phyloP scores from a whole-genome alignment of 176 grass and related monocot species.

The Tillandsia leiboldiana region DNA sequence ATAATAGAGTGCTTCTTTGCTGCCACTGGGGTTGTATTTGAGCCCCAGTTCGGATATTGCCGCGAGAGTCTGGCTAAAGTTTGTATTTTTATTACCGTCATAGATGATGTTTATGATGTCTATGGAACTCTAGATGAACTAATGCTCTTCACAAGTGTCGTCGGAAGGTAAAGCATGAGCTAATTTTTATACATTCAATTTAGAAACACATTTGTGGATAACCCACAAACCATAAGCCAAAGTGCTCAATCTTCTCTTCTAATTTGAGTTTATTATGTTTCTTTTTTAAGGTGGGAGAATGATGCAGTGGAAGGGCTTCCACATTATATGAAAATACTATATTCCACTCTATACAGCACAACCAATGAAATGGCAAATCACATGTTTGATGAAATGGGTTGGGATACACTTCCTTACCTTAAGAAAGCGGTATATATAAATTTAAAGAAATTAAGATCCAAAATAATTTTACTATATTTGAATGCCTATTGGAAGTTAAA shows the following conservation, averaged over 20 bases:
- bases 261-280: neutral
- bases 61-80: conserved; percentile 25
- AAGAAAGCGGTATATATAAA: conserved; percentile 23
- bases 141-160: conserved; percentile 26
- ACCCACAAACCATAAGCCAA: neutral
- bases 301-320: conserved; percentile 20
- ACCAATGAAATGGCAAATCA: conserved; percentile 12
- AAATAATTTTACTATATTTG: too few relatives aligned
- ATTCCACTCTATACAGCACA: conserved; percentile 18
- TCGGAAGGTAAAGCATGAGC: conserved; percentile 25
- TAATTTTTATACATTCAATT: neutral
- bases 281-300: conserved; percentile 6
- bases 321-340: conserved; percentile 36
- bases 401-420: conserved; percentile 23
- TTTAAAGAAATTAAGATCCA: too few relatives aligned
- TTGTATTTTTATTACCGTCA: neutral
- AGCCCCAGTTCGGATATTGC: conserved; percentile 5
- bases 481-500: too few relatives aligned
- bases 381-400: conserved; percentile 20
- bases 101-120: conserved; percentile 60
- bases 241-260: neutral
- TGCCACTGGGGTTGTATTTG: conserved; percentile 22
- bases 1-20: conserved; percentile 47
- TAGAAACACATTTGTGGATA: neutral
- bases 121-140: conserved; percentile 49